Conservation (phyloP, 768 basidiomycete species). For the Lactarius sanguifluus region DNA sequence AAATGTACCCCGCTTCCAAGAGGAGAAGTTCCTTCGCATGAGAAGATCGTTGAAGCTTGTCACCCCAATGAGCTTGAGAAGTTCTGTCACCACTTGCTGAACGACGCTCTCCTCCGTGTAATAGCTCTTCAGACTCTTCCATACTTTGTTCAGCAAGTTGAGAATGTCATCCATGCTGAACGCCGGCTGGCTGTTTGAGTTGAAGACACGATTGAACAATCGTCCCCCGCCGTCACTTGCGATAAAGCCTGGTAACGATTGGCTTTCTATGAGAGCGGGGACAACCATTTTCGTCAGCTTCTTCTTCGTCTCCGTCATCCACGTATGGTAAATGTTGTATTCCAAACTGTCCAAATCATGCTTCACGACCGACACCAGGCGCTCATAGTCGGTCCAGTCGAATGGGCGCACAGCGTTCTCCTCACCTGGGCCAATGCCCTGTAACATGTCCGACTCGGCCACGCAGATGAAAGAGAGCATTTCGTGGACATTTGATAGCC, state of each 20-base stretch:
- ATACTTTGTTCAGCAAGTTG: constrained; percentile 94
- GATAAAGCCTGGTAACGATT: constrained; percentile 96
- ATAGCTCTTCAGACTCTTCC: constrained; percentile 97
- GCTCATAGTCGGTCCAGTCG: constrained; percentile 97
- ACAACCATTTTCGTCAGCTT: constrained; percentile 96
- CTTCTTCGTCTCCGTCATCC: constrained; percentile 99
- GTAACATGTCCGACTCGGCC: constrained; percentile 97
- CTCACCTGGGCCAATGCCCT: constrained; percentile 95
- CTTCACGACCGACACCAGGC: constrained; percentile 95
- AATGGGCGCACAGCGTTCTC: constrained; percentile 90
- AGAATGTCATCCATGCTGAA: constrained; percentile 98
- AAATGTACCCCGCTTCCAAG: constrained; percentile 93
- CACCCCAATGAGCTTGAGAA: constrained; percentile 93
- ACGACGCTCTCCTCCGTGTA: constrained; percentile 98
- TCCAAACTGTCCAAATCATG: constrained; percentile 98
- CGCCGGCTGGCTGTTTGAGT: constrained; percentile 83
- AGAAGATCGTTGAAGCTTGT: constrained; percentile 97
- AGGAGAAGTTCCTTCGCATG: constrained; percentile 98
- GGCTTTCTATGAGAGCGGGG: constrained; percentile 97
- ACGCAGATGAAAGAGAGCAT: constrained; percentile 99
- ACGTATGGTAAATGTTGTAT: constrained; percentile 99
- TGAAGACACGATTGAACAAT: constrained; percentile 90
- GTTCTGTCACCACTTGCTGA: constrained; percentile 92
- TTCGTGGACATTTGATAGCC: constrained; percentile 99
- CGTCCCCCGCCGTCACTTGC: constrained; percentile 92